Base-by-base conservation (phyloP, 2,329 filamentous ascomycete species). In the Fusarium pininemorale region DNA sequence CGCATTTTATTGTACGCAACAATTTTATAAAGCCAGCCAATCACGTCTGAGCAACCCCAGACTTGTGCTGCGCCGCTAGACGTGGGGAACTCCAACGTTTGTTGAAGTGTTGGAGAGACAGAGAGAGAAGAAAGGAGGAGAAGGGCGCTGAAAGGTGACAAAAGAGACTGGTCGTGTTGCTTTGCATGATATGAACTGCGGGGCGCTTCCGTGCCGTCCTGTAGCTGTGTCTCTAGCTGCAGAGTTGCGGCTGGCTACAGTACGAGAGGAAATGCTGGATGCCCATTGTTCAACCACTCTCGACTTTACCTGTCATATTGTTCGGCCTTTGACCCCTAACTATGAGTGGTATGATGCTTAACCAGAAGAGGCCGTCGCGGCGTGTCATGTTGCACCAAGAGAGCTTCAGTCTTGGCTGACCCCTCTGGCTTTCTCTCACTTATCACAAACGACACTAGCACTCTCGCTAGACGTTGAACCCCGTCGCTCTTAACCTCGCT, bases 271-370 rank as follows among this genome's bases (percentile, higher is more conserved):
- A 57, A n/a, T 30, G 51, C 28, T 50, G 63, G 55, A 51, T 60
- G 39, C 30, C 53, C 53, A 63, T 72, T 63, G 55, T 55, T 51
- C 53, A 59, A 59, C 63, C 32, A 35, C 44, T 63, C 47, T 69
- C 28, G 44, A 63, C 16, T 57, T 72, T 72, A 72, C 69, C 47
- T 72, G 69, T 69, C 69, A 72, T 64, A 56, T 69, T 50, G 38
- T 42, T 64, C 35, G 24, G 37, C 41, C 28, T 50, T 65, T 53
- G 45, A 66, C 38, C n/a, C 42, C 35, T 53, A 51, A 51, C 41
- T 41, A 28, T 39, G 37, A 38, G 55, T 48, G 56, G 47, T n/a
- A 60, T 67, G 45, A 61, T 41, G 20, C n/a, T 55, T 61, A 61
- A 53, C 39, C 45, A 68, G 45, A 68, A 45, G 44, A 61, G 63